A percentile compares a stretch with the other conserved stretches of the same genome.
Evolutionary conservation across 2,329 filamentous ascomycete genomes (phyloP).

Genomic region (Diaporthe ilicicola): DNA sequence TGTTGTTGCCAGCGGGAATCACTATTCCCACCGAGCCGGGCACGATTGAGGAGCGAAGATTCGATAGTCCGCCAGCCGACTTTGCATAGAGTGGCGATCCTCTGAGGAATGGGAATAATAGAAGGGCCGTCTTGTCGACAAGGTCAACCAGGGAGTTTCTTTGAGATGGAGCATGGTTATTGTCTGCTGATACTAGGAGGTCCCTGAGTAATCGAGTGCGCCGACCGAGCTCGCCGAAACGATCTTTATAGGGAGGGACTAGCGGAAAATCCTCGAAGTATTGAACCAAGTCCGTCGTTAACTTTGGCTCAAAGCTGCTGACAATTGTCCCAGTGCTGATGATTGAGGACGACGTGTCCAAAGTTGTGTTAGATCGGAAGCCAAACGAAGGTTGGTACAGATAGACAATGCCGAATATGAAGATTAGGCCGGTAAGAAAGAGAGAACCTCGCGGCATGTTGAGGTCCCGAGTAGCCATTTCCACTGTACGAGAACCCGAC

Average conservation of each 20-base stretch:
- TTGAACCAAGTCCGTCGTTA: conserved; percentile 24
- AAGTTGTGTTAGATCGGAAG: not conserved
- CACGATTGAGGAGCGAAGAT: conserved; percentile 33
- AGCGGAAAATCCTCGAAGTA: conserved; percentile 43
- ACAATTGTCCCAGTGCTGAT: not conserved
- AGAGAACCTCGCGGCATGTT: not conserved
- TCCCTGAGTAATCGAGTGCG: conserved; percentile 38
- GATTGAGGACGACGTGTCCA: not conserved
- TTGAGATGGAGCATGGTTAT: not conserved
- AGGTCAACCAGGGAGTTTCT: conserved; percentile 26
- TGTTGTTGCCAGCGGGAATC: conserved; percentile 44
- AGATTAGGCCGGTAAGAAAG: not conserved
- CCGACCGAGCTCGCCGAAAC: conserved; percentile 45
- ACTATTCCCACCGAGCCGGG: conserved; percentile 44
- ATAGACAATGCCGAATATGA: not conserved
- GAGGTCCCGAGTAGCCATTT: not conserved
- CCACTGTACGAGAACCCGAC: not conserved
- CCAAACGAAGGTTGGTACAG: not conserved
- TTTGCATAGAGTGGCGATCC: not conserved
- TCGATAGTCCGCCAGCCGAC: conserved; percentile 33
- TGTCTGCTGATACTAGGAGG: conserved; percentile 35
- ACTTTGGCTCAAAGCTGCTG: not conserved
- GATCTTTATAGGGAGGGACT: conserved; percentile 40
- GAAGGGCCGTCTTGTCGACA: conserved; percentile 33
- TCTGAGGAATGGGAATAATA: conserved; percentile 41